Evolutionary conservation across 495 filamentous ascomycete species (phyloP), one percentile per base, ranked within the genome.

Genomic region (Podospora tetraspora): DNA sequence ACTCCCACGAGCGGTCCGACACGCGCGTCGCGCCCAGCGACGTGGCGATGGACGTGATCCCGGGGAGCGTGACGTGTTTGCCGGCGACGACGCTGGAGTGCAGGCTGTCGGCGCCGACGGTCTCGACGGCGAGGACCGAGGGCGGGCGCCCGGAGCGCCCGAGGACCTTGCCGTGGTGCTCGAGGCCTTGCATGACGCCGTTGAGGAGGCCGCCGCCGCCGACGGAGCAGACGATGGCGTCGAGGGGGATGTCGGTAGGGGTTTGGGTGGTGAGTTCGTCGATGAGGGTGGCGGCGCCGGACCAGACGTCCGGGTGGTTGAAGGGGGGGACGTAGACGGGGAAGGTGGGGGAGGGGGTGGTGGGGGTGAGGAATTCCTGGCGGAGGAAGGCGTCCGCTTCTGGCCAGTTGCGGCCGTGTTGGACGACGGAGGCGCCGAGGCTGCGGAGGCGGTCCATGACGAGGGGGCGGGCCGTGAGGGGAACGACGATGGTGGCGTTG

Each of bases 321-420:
- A 97, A 99, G 19, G 95, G 95, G 34, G 92, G 90, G 9, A 95
- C 91, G 76, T 97, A 97, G n/a, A 94, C 86, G 13, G 88, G 87
- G 63, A 83, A 77, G 62, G 62, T 32, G 65, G 80, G 74, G 65
- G 81, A 80, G 34, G 69, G 21, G 8, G 58, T 22, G 1, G 32
- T 2, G 10, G 64, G 57, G 2, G 66, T 58, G 75, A 94, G 83
- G 23, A 92, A 73, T 1, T 84, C 83, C 25, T 85, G 83, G 23
- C 87, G 84, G 73, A 96, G 85, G 74, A 87, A 89, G 29, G 79
- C 80, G 70, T 96, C 94, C 0, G 94, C 94, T 68, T 92, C 92
- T 58, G 79, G 81, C 89, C 92, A 96, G 68, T 82, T 88, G 19
- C 80, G 78, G 61, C 95, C 95, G 12, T 81, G 75, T 71, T 93